These are phyloP conservation scores for Calocera cornea DNA, from an alignment of 768 basidiomycete genomes.

Conservation along the genomic window DNA sequence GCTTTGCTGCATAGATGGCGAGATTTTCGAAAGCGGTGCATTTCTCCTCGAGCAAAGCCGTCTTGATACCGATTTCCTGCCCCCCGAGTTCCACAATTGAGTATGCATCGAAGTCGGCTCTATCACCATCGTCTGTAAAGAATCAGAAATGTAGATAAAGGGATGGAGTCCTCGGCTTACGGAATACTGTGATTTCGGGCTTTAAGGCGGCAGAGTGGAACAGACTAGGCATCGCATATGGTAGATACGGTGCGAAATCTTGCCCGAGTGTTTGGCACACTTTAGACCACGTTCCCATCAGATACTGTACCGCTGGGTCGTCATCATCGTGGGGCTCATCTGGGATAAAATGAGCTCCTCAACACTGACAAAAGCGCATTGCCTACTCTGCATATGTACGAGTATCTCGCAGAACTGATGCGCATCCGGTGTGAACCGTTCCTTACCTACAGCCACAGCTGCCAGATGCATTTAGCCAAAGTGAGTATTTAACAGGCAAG, in stretches of 20 bases:
- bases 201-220: conserved; percentile 65
- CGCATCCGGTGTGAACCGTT: conserved; percentile 65
- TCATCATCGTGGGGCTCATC: conserved; percentile 54
- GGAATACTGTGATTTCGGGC: conserved; percentile 60
- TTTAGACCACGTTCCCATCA: conserved; percentile 81
- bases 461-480: too few species aligned
- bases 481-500: too few species aligned
- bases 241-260: conserved; percentile 78
- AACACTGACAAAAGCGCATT: neutral
- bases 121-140: conserved; percentile 35
- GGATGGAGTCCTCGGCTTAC: conserved; percentile 27
- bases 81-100: conserved; percentile 69
- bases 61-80: conserved; percentile 60
- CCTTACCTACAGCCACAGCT: conserved; percentile 80
- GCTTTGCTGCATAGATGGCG: conserved; percentile 60
- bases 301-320: conserved; percentile 55
- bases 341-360: conserved; percentile 18
- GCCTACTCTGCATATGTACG: conserved; percentile 62
- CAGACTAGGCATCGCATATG: conserved; percentile 69
- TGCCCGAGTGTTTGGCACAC: conserved; percentile 71
- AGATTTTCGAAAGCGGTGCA: conserved; percentile 81
- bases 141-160: neutral
- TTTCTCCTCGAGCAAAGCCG: conserved; percentile 72
- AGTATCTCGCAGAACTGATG: conserved; percentile 55
- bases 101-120: conserved; percentile 57